phyloP scores from a whole-genome alignment of 768 basidiomycete genomes.

The Trametes cubensis region DNA sequence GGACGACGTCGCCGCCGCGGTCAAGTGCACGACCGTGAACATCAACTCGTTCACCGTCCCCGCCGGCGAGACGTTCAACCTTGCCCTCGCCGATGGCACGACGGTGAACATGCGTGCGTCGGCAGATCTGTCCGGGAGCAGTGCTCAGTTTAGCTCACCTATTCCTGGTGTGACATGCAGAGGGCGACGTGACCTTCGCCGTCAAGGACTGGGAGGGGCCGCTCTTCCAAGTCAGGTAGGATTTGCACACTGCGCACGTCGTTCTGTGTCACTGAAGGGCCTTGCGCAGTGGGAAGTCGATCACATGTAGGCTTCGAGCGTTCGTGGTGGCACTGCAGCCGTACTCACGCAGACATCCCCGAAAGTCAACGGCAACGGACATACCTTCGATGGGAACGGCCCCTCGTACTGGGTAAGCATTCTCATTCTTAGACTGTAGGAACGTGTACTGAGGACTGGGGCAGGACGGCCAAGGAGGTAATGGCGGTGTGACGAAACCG shows the following conservation, averaged over 20 bases:
- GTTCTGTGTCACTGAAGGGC: not conserved
- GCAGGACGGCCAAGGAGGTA: constrained; percentile 36
- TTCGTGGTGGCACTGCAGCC: not conserved
- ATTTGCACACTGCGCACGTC: constrained; percentile 4
- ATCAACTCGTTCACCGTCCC: constrained; percentile 61
- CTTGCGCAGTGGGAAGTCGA: constrained; percentile 44
- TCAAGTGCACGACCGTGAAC: constrained; percentile 59
- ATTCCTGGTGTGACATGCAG: constrained; percentile 35
- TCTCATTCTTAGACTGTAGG: not conserved
- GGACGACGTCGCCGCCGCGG: constrained; percentile 51
- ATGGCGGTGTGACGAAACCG: constrained; percentile 36
- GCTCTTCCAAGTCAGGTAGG: constrained; percentile 53
- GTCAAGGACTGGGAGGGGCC: constrained; percentile 55
- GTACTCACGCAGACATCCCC: not conserved
- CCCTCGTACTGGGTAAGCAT: constrained; percentile 45
- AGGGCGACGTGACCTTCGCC: constrained; percentile 61
- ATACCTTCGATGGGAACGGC: constrained; percentile 47
- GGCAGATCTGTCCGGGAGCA: constrained; percentile 8
- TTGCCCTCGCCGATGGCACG: constrained; percentile 49
- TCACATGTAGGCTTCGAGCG: constrained; percentile 46
- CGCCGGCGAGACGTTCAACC: constrained; percentile 51
- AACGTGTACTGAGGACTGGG: not conserved
- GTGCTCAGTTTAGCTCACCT: constrained; percentile 9
- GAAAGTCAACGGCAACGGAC: constrained; percentile 44
- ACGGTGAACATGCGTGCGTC: constrained; percentile 61